These are phyloP conservation scores for Collariella sp. DNA, from an alignment of 495 filamentous ascomycete genomes.

Conservation along the genomic window DNA sequence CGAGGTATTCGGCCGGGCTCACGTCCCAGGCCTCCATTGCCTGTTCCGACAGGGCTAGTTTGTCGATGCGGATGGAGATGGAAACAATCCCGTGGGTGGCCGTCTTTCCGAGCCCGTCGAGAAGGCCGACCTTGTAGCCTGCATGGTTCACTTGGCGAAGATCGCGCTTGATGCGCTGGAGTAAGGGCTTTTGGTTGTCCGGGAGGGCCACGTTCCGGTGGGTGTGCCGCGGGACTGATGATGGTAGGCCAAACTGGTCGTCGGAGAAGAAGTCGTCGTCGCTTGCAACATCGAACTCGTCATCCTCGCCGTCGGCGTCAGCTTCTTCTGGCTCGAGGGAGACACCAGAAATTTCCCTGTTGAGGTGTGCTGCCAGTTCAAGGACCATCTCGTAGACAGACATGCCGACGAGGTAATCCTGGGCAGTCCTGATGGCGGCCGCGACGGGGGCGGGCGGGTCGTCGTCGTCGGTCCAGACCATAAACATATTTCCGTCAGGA, in stretches of 20 bases:
- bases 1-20: slow-evolving; percentile 56
- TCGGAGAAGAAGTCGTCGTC: slow-evolving; percentile 25
- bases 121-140: slow-evolving; percentile 67
- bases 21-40: slow-evolving; percentile 73
- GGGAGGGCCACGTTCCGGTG: neutral
- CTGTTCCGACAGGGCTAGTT: slow-evolving; percentile 69
- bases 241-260: slow-evolving; percentile 18
- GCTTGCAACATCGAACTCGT: slow-evolving; percentile 21
- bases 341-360: slow-evolving; percentile 23
- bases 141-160: slow-evolving; percentile 51
- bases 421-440: slow-evolving; percentile 2
- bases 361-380: slow-evolving; percentile 33
- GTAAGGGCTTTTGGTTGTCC: neutral
- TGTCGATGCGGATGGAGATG: slow-evolving; percentile 57
- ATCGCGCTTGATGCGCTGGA: slow-evolving; percentile 50
- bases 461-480: slow-evolving; percentile 50
- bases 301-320: slow-evolving; percentile 26
- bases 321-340: slow-evolving; percentile 19
- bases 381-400: slow-evolving; percentile 38
- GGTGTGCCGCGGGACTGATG: neutral
- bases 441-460: slow-evolving; percentile 21
- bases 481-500: slow-evolving; percentile 51
- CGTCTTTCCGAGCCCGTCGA: slow-evolving; percentile 41
- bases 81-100: slow-evolving; percentile 43
- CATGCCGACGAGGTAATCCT: slow-evolving; percentile 31